Base-by-base conservation (phyloP, 2,329 filamentous ascomycete species). In the Neonectria coccinea region DNA sequence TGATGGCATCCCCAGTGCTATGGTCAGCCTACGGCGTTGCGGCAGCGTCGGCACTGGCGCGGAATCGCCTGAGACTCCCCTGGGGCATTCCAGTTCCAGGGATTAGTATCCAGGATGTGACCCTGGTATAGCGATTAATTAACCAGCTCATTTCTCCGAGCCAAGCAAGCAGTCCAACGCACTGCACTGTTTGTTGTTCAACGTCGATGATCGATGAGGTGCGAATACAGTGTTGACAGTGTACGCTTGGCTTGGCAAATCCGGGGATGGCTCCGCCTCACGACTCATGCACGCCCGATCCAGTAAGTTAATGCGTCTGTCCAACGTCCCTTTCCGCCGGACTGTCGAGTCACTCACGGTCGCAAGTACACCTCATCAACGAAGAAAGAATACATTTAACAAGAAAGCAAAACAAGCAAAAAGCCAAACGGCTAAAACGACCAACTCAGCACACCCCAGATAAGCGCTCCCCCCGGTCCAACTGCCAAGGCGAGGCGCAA, bases 401-500 rank as follows among this genome's bases (percentile, higher is more conserved):
- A 25, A 25, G 25, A 42, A 20, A 22, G 22, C 22, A 22, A 20
- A 20, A 5, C 3, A 42, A 20, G 44, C 44, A 47, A 48, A 39
- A 44, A 60, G 52, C 54, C 29, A 53, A 50, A 50, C 54, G n/a
- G 42, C 59, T 22, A 59, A 36, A 41, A 27, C 25, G 27, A 48
- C 14, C 5, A 52, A 42, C 44, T 41, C 44, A 39, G n/a, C 44
- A 10, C 42, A 42, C 33, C 36, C 50, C 31, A 18, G 44, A 42
- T 20, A 42, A 42, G 39, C 39, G n/a, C 39, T 1, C 39, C 39
- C 39, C 42, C 51, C 59, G 63, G 61, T 20, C 54, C 59, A 69
- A 65, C 56, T 56, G 70, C 66, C 70, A 73, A 72, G 70, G 57
- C 58, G 41, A 66, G 60, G 39, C 41, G 42, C 36, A 51, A 48